A percentile compares a stretch with the other conserved stretches of the same genome.
These are phyloP conservation scores for Talaromyces proteolyticus DNA, from an alignment of 495 filamentous ascomycete genomes.

Conservation along the genomic window DNA sequence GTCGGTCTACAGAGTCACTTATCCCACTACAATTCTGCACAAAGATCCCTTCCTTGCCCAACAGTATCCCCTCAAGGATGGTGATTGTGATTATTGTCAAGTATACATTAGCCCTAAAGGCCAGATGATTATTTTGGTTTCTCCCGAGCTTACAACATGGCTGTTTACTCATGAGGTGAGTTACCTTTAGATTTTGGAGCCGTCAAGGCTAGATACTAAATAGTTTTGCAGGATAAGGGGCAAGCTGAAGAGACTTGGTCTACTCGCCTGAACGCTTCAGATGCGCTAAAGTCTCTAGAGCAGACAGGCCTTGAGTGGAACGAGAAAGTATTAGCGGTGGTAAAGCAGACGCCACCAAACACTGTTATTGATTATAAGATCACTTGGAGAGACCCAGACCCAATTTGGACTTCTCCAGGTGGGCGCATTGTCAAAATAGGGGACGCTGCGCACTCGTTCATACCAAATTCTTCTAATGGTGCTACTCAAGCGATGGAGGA, in stretches of 20 bases:
- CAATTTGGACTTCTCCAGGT: conserved; percentile 54
- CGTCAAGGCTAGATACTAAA: not conserved
- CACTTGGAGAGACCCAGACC: conserved; percentile 62
- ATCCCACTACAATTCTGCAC: not conserved
- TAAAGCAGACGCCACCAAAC: not conserved
- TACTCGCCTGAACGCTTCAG: not conserved
- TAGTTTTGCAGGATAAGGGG: not conserved
- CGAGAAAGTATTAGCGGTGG: not conserved
- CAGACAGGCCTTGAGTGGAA: not conserved
- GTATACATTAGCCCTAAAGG: not conserved
- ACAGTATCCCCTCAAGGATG: not conserved
- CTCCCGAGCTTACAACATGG: not conserved
- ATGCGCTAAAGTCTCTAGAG: not conserved
- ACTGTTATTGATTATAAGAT: conserved; percentile 60
- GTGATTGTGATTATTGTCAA: not conserved
- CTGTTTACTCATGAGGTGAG: not conserved
- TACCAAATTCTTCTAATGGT: conserved; percentile 67
- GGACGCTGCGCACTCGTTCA: conserved; percentile 67
- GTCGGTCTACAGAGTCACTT: conserved; percentile 9
- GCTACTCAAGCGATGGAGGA: conserved; percentile 71
- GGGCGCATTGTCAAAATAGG: conserved; percentile 57
- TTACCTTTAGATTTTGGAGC: not conserved
- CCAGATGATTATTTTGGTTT: not conserved
- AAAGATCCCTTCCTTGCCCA: not conserved
- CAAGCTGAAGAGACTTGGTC: not conserved